phyloP scores from a whole-genome alignment of 225 moss, liverwort and hornwort genomes.

The Straminergon stramineum region DNA sequence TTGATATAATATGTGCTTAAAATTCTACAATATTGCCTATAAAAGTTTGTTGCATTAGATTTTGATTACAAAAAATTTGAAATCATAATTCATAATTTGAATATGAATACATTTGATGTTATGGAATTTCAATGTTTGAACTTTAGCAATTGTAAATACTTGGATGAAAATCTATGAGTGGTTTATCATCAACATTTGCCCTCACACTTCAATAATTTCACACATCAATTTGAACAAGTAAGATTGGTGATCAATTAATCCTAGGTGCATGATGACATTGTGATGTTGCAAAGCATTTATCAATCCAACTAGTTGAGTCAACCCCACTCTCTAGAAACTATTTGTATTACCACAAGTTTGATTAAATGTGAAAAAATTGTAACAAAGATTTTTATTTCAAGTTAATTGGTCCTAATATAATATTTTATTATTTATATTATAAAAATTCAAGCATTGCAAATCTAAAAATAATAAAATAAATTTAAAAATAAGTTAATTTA shows the following conservation, averaged over 20 bases:
- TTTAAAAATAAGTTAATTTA: not conserved
- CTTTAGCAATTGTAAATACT: fast-evolving
- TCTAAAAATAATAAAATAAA: not conserved
- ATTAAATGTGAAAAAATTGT: not conserved
- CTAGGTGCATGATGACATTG: not conserved
- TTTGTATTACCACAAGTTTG: not conserved
- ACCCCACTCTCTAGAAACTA: fast-evolving
- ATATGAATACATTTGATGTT: not conserved
- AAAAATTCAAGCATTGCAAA: no score
- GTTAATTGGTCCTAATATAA: not conserved
- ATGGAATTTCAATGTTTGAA: not conserved
- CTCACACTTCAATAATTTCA: no score
- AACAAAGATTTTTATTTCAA: no score
- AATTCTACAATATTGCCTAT: not conserved
- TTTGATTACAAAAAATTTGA: not conserved
- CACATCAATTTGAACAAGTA: not conserved
- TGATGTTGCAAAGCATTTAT: not conserved
- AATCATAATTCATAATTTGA: not conserved
- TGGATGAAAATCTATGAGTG: no score
- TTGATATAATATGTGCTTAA: no score
- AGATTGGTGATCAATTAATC: not conserved
- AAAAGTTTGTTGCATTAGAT: no score
- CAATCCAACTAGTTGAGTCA: not conserved
- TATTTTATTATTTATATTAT: not conserved
- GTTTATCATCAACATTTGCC: not conserved